Conservation (phyloP, 495 filamentous ascomycete genomes). For the Daldinia loculata region DNA sequence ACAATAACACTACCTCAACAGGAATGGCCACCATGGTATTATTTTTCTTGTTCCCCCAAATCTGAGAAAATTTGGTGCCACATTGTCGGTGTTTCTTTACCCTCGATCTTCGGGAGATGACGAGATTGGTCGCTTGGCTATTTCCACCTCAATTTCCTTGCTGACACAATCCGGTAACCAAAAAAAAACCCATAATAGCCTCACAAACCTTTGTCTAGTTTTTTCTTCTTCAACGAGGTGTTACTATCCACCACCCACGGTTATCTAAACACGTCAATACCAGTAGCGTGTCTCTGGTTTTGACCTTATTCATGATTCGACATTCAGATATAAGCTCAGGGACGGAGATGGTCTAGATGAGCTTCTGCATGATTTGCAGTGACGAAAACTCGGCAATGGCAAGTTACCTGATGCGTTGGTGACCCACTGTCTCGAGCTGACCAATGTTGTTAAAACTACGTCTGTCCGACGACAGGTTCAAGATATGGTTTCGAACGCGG, state of each 20-base stretch:
- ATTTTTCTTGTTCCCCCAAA: conserved; percentile 28
- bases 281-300: not conserved
- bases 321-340: not conserved
- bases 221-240: not conserved
- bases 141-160: conserved; percentile 41
- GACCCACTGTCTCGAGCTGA: conserved; percentile 28
- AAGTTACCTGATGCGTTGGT: conserved; percentile 32
- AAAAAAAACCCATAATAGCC: conserved; percentile 25
- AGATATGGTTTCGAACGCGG: conserved; percentile 5
- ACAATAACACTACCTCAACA: conserved; percentile 26
- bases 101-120: conserved; percentile 50
- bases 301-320: not conserved
- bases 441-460: conserved; percentile 16
- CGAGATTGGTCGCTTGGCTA: conserved; percentile 46
- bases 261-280: not conserved
- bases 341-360: conserved; percentile 32
- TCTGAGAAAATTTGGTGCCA: conserved; percentile 43
- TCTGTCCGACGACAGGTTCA: conserved; percentile 19
- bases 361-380: conserved; percentile 41
- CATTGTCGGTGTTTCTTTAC: conserved; percentile 48
- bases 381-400: conserved; percentile 32
- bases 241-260: not conserved
- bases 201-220: conserved; percentile 3
- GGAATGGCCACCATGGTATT: conserved; percentile 33
- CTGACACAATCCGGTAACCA: conserved; percentile 33